Conservation (phyloP, 2,329 filamentous ascomycete species). For the Calonectria leucothoes region DNA sequence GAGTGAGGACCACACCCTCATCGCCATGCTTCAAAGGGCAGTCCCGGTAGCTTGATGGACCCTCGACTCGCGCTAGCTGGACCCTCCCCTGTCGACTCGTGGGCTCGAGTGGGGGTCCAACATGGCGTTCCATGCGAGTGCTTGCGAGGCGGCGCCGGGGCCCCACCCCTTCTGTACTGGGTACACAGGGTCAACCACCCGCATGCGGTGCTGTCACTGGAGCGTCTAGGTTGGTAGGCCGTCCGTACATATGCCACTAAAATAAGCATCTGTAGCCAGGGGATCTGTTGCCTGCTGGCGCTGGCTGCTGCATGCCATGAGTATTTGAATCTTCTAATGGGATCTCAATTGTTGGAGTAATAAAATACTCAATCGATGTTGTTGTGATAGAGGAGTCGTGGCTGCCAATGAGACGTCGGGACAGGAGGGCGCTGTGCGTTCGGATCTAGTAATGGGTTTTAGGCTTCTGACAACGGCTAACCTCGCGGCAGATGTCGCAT, state of each 20-base stretch:
- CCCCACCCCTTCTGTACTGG: slow-evolving; percentile 30
- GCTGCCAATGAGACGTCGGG: not conserved
- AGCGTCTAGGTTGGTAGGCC: slow-evolving; percentile 25
- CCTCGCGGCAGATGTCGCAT: slow-evolving; percentile 17
- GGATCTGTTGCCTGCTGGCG: slow-evolving; percentile 27
- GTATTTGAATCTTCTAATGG: slow-evolving; percentile 41
- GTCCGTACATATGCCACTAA: slow-evolving; percentile 39
- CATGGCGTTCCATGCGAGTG: slow-evolving; percentile 42
- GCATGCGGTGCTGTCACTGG: slow-evolving; percentile 25
- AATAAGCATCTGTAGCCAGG: slow-evolving; percentile 41
- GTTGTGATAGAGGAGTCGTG: not conserved
- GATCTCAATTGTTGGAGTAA: slow-evolving; percentile 12
- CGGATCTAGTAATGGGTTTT: not conserved
- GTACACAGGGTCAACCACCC: slow-evolving; percentile 24
- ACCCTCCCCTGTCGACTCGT: slow-evolving; percentile 38
- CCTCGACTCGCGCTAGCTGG: slow-evolving; percentile 18
- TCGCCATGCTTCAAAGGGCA: not conserved
- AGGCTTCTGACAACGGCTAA: not conserved
- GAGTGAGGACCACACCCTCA: slow-evolving; percentile 7
- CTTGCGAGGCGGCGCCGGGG: slow-evolving; percentile 28
- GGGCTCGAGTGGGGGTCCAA: slow-evolving; percentile 40
- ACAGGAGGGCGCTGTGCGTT: not conserved
- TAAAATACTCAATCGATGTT: not conserved
- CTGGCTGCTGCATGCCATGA: slow-evolving; percentile 29
- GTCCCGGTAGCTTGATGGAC: not conserved